phyloP scores from a whole-genome alignment of 257 asterid genomes.

The Fraxinus cuspidata region DNA sequence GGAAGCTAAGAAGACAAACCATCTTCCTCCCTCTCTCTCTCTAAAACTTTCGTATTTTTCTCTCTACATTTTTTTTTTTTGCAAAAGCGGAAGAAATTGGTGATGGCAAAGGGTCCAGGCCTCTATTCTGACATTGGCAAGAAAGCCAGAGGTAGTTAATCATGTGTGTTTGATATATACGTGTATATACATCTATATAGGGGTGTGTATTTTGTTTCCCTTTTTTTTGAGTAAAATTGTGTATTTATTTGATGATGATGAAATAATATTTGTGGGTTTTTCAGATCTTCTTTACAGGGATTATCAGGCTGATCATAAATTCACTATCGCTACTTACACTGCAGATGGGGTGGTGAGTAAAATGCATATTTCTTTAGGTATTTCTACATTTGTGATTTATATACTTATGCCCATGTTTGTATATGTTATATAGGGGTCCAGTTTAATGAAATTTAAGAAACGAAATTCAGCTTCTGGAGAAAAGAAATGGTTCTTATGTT shows the following conservation, averaged over 20 bases:
- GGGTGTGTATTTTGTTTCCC: background rate
- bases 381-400: background rate
- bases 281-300: constrained; percentile 63
- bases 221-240: background rate
- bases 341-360: constrained; percentile 55
- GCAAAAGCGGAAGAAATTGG: constrained; percentile 25
- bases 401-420: background rate
- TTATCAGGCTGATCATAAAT: constrained; percentile 58
- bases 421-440: constrained; percentile 7
- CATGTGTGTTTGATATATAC: background rate
- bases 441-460: background rate
- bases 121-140: constrained; percentile 62
- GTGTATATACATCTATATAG: background rate
- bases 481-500: background rate
- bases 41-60: constrained; percentile 32
- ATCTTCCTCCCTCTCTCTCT: constrained; percentile 31
- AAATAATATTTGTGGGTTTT: constrained; percentile 12
- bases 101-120: constrained; percentile 59
- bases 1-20: constrained; percentile 30
- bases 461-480: constrained; percentile 17
- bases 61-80: constrained; percentile 5
- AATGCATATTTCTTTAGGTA: background rate
- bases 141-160: constrained; percentile 54
- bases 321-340: constrained; percentile 53
- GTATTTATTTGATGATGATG: background rate